Evolutionary conservation across 129 eudicot genomes (phyloP), one percentile per base, ranked within the genome.

Genomic region (Helianthus tuberosus): DNA sequence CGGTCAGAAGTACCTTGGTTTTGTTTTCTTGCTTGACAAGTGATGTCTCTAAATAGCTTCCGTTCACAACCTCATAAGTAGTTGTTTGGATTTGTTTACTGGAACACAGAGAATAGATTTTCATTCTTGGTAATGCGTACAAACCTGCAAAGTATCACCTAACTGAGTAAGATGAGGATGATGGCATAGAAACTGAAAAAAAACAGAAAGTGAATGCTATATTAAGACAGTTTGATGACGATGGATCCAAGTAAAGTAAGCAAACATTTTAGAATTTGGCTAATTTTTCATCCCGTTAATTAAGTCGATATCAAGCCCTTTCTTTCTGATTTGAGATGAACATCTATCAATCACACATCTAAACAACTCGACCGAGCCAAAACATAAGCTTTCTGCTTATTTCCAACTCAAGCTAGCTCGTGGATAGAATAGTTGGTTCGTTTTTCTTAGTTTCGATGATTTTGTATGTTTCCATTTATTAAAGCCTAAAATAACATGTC

Each of bases 21-120:
- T 76, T 74, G 16, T 49, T 75, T 29, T 80, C 75, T 38, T 80
- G 86, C 43, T 84, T 77, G 53, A 84, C 27, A 16, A 62, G 82
- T 13, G 82, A 69, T 61, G 67, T 72, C 41, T 87, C 84, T 51
- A 90, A 55, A 73, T 87, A 90, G 87, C 98, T 88, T 74, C 90
- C 98, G 43, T 73, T 75, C 32, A 84, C 96, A 83, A 90, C 81
- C 51, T 86, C 89, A 66, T 88, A 88, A 0, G 91, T 63, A 64
- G 83, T 69, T 6, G 98, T 90, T 68, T 93, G 98, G 70, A 93
- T 77, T 58, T 89, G 88, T 88, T 85, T 85, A 72, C 74, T 80
- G 39, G 83, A 85, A 71, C 83, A 86, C 46, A 75, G 11, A 5
- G 89, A 84, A 83, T 83, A 71, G 13, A 75, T 46, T 17, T 75